Evolutionary conservation across 2,329 filamentous ascomycete species (phyloP), one percentile per base, ranked within the genome.

Genomic region (Epichloe sylvatica): DNA sequence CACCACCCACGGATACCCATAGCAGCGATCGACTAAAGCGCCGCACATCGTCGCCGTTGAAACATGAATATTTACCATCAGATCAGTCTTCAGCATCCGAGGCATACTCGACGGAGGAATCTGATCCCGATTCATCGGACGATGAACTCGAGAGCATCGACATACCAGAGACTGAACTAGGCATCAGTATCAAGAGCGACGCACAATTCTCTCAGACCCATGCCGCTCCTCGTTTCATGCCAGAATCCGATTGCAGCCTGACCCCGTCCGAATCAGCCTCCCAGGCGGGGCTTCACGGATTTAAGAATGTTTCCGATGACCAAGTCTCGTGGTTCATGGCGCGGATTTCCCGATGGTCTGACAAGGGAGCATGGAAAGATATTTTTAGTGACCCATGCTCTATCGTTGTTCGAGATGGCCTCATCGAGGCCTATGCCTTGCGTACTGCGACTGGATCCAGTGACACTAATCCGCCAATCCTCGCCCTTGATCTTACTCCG

Each of bases 21-120:
- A 64, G 58, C 56, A 64, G 63, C 34, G 60, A 58, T 55, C 73
- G 64, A 64, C 55, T 78, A 21, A 78, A 83, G 60, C 80, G 90
- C 42, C 80, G 89, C 17, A 84, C 81, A 1, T 97, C 92, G 0
- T 98, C 92, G 1, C 92, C 92, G 0, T 72, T 98, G 46, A 98
- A 98, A 69, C 91, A 97, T 62, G 91, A 98, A 67, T 98, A 96
- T 59, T 83, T 90, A 54, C 91, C 91, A 13, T 97, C 92, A 1
- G 78, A 82, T 46, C 66, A 73, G 45, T 80, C 77, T 0, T 81
- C 78, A 0, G 70, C 79, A 40, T 79, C 79, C 6, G 80, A 60
- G 17, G 54, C 59, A 9, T 65, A 74, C 17, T 76, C 75, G 5
- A 68, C 72, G 44, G 76, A 79, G 45, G 69, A 71, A 40, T 77